Percentiles rank a stretch among this genome's conserved stretches.
phyloP scores from a whole-genome alignment of 345 rosid genomes.

The Linum trigynum region DNA sequence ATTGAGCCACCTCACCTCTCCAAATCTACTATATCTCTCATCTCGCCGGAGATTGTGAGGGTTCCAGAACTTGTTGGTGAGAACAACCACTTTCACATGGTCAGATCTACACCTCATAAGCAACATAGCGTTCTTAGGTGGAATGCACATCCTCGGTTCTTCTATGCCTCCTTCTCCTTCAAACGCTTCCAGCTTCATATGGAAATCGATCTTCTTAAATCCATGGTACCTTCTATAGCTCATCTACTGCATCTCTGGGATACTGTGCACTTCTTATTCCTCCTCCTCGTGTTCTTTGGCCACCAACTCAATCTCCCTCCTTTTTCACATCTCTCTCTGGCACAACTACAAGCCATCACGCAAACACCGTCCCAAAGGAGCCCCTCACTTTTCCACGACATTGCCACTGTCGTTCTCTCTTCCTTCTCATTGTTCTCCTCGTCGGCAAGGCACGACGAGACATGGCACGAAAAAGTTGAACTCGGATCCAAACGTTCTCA shows the following conservation, averaged over 20 bases:
- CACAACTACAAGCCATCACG: conserved; percentile 73
- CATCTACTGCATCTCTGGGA: conserved; percentile 22
- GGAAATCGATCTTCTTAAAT: conserved; percentile 54
- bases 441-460: conserved; percentile 49
- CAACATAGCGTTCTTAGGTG: conserved; percentile 84
- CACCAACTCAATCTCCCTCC: conserved; percentile 64
- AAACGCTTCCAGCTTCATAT: conserved; percentile 7
- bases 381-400: conserved; percentile 8
- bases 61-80: conserved; percentile 65
- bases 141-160: conserved; percentile 43
- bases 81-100: conserved; percentile 83
- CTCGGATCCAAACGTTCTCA: conserved; percentile 71
- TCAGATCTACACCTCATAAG: conserved; percentile 95
- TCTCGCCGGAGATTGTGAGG: conserved; percentile 20
- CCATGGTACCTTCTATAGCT: conserved; percentile 54
- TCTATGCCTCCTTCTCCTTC: conserved; percentile 26
- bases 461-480: conserved; percentile 83
- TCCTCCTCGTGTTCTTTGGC: conserved; percentile 41
- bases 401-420: conserved; percentile 14
- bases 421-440: conserved; percentile 13
- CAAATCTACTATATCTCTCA: too few species aligned
- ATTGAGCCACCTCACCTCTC: too few species aligned
- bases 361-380: conserved; percentile 67
- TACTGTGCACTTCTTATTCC: conserved; percentile 17
- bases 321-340: conserved; percentile 52